phyloP scores from a whole-genome alignment of 306 rosid species.

The Cyclanthera cordifolia region DNA sequence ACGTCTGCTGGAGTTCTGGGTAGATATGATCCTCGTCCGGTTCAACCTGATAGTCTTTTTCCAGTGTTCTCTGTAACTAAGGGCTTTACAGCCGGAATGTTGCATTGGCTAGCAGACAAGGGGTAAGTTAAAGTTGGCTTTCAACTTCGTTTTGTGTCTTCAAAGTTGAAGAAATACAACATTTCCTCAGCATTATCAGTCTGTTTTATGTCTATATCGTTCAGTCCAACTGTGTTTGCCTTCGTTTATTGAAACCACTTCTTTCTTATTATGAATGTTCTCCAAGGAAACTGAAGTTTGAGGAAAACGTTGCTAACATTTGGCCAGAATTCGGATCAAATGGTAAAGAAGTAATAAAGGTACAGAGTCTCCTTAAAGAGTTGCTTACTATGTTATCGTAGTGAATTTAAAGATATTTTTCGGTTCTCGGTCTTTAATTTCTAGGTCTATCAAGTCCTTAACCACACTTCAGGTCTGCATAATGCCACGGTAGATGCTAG shows the following conservation, averaged over 20 bases:
- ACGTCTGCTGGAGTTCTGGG: slow-evolving; percentile 98
- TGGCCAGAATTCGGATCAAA: slow-evolving; percentile 86
- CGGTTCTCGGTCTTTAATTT: slow-evolving; percentile 6
- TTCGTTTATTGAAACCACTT: not conserved
- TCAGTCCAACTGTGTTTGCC: not conserved
- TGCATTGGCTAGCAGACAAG: slow-evolving; percentile 92
- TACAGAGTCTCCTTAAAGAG: slow-evolving; percentile 8
- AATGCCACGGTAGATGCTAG: slow-evolving; percentile 51
- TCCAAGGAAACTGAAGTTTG: slow-evolving; percentile 67
- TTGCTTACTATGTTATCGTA: not conserved
- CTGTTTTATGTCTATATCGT: not conserved
- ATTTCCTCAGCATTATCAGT: not conserved
- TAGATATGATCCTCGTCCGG: slow-evolving; percentile 98
- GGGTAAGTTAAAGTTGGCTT: slow-evolving; percentile 31
- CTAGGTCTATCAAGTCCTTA: slow-evolving; percentile 94
- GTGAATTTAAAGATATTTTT: not conserved
- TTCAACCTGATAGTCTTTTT: slow-evolving; percentile 85
- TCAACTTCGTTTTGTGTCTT: not conserved
- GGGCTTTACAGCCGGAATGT: slow-evolving; percentile 90
- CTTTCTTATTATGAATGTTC: slow-evolving; percentile 5
- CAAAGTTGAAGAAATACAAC: not conserved
- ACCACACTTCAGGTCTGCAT: slow-evolving; percentile 96
- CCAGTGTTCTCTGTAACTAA: slow-evolving; percentile 88
- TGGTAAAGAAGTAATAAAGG: slow-evolving; percentile 75
- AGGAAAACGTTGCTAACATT: slow-evolving; percentile 61